A percentile compares a stretch with the other conserved stretches of the same genome.
phyloP scores from a whole-genome alignment of 257 asterid species.

The Primulina tabacum region DNA sequence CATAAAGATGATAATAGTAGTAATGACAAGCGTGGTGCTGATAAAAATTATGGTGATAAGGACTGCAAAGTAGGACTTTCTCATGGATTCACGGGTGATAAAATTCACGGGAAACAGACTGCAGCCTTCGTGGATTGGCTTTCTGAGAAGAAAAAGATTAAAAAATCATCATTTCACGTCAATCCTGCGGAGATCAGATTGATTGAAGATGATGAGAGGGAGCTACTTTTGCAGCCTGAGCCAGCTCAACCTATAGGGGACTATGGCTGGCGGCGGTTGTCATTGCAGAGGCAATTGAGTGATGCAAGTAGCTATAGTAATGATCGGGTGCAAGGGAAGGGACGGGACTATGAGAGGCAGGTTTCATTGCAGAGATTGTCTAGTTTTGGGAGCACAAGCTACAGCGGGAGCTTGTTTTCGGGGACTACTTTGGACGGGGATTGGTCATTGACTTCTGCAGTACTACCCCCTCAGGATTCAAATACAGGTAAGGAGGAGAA shows the following conservation, averaged over 20 bases:
- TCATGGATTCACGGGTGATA: constrained; percentile 56
- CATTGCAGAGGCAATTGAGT: constrained; percentile 38
- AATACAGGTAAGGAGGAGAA: constrained; percentile 31
- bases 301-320: constrained; percentile 35
- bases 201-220: constrained; percentile 39
- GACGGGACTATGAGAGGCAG: constrained; percentile 48
- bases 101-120: constrained; percentile 69
- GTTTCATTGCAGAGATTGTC: constrained; percentile 62
- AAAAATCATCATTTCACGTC: constrained; percentile 29
- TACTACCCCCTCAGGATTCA: constrained; percentile 36
- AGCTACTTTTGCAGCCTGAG: constrained; percentile 39
- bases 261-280: constrained; percentile 27
- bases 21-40: background rate
- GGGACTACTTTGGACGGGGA: constrained; percentile 70
- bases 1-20: background rate
- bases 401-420: constrained; percentile 74
- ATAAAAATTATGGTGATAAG: constrained; percentile 10
- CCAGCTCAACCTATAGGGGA: constrained; percentile 32
- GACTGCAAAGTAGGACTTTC: constrained; percentile 20
- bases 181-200: constrained; percentile 49
- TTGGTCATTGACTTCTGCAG: constrained; percentile 55
- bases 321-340: constrained; percentile 33
- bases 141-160: constrained; percentile 53
- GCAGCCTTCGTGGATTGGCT: constrained; percentile 59
- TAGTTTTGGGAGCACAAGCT: constrained; percentile 74